phyloP scores from a whole-genome alignment of 805 yeast genomes.

The Kodamaea hsintzibuensis region DNA sequence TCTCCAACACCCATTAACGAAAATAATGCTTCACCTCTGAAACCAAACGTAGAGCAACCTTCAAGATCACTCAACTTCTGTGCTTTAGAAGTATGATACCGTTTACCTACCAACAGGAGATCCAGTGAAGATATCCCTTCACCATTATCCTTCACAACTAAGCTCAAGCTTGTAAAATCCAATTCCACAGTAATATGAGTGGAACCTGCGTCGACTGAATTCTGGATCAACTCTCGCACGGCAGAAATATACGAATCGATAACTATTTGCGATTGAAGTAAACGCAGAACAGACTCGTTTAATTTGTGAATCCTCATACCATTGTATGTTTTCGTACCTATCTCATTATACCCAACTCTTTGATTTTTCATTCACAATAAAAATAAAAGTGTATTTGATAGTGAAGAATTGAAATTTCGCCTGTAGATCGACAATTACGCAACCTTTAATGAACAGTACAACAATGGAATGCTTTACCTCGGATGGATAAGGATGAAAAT shows the following conservation, averaged over 20 bases:
- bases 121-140: conserved; percentile 57
- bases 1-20: conserved; percentile 26
- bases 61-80: background rate
- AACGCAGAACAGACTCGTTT: conserved; percentile 10
- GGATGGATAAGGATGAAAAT: background rate
- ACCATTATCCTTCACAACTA: conserved; percentile 68
- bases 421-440: too few relatives aligned
- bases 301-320: conserved; percentile 13
- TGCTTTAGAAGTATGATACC: conserved; percentile 30
- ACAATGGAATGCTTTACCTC: too few relatives aligned
- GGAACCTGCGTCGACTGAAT: conserved; percentile 58
- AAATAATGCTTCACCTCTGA: conserved; percentile 14
- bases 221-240: conserved; percentile 51
- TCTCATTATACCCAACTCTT: background rate
- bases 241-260: conserved; percentile 42
- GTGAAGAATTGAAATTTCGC: background rate
- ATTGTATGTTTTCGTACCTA: background rate
- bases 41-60: conserved; percentile 7
- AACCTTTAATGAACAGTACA: too few relatives aligned
- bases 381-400: background rate
- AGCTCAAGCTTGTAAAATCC: conserved; percentile 32
- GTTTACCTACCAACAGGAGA: conserved; percentile 45
- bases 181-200: conserved; percentile 31
- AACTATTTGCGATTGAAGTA: conserved; percentile 32
- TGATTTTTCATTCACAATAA: background rate